Evolutionary conservation across 2,329 filamentous ascomycete genomes (phyloP), one percentile per base, ranked within the genome.

Genomic region (Beauveria sp.): DNA sequence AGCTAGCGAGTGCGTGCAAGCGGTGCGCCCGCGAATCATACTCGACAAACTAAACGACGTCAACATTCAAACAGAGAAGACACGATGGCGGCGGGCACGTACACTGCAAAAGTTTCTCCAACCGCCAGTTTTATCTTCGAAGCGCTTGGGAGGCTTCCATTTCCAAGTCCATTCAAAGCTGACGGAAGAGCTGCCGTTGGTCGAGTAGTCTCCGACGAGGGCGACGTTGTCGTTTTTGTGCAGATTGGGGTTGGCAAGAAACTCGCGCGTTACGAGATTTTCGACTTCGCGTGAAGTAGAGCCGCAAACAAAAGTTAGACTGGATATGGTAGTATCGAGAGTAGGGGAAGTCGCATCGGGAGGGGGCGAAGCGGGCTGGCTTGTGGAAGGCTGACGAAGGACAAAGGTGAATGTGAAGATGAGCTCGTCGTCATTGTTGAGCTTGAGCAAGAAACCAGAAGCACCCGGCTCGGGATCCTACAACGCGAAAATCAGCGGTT

Each of bases 151-250:
- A 9, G 94, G 91, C 71, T 89, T 91, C 92, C 93, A 99, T 79
- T 89, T 94, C 94, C 94, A 99, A 8, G 88, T 87, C 92, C 93
- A 99, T 65, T 93, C 89, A 71, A 97, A 97, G 40, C 91, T 87
- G 34, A 96, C 88, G 2, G 91, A 93, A 7, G 88, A 79, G 68
- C 80, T 90, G n/a, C 93, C 92, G 37, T 83, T 86, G 0, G 94
- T 99, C 3, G 84, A 83, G 71, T 89, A 97, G 72, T 96, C 92
- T 3, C 94, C 94, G n/a, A 99, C 87, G 50, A 97, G 81, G 69
- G 96, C 89, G 44, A 99, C 94, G 71, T 97, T 97, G 59, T 92
- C 84, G 71, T 97, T 97, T 72, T 96, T 97, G 78, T 99, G 94
- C 61, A 99, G 79, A 70, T 99, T 99, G 1, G 94, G 94, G 70